Evolutionary conservation across 2,329 filamentous ascomycete genomes (phyloP).

Genomic region (Anthostomella pinea): DNA sequence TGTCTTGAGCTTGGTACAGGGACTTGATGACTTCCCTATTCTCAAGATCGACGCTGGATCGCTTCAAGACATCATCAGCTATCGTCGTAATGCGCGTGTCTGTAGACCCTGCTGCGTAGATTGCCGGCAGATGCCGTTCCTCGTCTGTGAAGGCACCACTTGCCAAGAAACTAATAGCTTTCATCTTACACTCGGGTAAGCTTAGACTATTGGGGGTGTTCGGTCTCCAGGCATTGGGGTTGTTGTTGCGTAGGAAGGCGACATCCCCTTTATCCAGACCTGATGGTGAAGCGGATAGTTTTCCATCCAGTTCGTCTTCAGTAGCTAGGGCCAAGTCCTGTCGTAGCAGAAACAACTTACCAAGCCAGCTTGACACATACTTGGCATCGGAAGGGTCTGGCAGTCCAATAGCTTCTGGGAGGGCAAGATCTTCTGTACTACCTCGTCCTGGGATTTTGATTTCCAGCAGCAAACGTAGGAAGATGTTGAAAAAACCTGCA

Average conservation of each 20-base stretch:
- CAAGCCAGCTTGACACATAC: constrained; percentile 73
- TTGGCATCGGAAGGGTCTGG: constrained; percentile 64
- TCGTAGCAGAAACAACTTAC: constrained; percentile 71
- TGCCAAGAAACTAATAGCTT: constrained; percentile 68
- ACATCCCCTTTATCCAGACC: constrained; percentile 66
- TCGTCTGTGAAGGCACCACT: constrained; percentile 82
- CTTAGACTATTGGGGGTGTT: constrained; percentile 59
- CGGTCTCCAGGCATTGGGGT: constrained; percentile 67
- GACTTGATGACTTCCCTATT: constrained; percentile 58
- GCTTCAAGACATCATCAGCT: constrained; percentile 87
- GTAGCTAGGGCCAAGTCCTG: constrained; percentile 37
- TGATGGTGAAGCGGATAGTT: constrained; percentile 38
- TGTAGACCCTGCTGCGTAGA: constrained; percentile 78
- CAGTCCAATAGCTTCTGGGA: constrained; percentile 66
- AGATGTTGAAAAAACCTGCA: constrained; percentile 74
- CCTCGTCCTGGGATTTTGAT: constrained; percentile 72
- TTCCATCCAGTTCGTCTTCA: constrained; percentile 23
- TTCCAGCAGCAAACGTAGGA: constrained; percentile 72
- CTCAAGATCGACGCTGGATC: constrained; percentile 73
- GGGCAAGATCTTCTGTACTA: constrained; percentile 69
- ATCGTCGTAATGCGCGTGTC: constrained; percentile 79
- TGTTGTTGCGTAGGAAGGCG: constrained; percentile 65
- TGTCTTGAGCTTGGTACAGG: constrained; percentile 72
- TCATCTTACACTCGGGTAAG: constrained; percentile 66
- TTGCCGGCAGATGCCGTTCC: constrained; percentile 78